Evolutionary conservation across 2,329 filamentous ascomycete species (phyloP), one percentile per base, ranked within the genome.

Genomic region (Colletotrichum karsti): DNA sequence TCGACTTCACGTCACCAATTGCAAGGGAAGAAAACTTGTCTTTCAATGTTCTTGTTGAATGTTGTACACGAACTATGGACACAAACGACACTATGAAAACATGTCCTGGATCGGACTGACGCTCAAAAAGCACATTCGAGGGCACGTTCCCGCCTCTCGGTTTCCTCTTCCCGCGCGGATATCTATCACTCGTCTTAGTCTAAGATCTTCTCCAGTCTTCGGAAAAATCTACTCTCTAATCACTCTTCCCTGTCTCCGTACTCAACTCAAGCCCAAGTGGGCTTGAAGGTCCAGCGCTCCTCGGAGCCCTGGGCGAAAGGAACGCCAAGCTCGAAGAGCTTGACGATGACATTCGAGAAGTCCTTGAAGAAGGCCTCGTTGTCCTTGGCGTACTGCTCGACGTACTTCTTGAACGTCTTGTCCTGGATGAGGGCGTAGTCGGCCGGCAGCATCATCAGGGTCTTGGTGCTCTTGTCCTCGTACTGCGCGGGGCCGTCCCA

Each of bases 401-500:
- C 93, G 76, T 88, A 91, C 77, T 88, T 84, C 82, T 88, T 90
- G 87, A 98, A 97, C 73, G 85, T 86, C 88, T 95, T 95, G 84
- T 98, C 95, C 84, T 95, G 89, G 77, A 97, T 83, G 63, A 98
- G 86, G 63, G 92, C 92, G 83, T 97, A 90, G 77, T 99, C 95
- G 72, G 94, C 92, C 59, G 96, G 96, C 80, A 99, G 85, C 95
- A 99, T 98, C 96, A 99, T 98, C 75, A 98, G 84, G 44, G 87
- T 87, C 88, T 97, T 95, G 76, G 91, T 93, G 77, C 86, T 89
- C 84, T 93, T 92, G 83, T 98, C 95, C 83, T 97, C 91, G 79
- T 92, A 95, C 88, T 97, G 95, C 82, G 91, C 90, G 72, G 94
- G 94, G 28, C 96, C 95, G 75, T 95, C 90, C 95, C 94, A 97